A percentile compares a stretch with the other conserved stretches of the same genome.
Evolutionary conservation across 1,139 yeast species (phyloP).

Genomic region (Oligophagozyma castellii): DNA sequence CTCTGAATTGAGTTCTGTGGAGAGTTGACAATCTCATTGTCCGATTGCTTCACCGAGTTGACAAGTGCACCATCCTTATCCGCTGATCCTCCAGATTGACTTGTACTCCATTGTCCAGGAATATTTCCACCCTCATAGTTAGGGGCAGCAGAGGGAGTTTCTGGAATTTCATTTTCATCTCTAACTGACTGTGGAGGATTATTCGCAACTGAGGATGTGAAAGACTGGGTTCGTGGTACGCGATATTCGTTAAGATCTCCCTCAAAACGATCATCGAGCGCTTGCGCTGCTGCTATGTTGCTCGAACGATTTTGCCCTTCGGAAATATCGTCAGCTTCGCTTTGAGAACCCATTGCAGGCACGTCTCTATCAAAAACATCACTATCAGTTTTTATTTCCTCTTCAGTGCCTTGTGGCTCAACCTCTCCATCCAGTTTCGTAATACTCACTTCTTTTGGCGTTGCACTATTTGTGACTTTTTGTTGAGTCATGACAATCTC

Average conservation of each 20-base stretch:
- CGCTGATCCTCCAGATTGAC: conserved; percentile 1
- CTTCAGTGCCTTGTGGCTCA: conserved; percentile 9
- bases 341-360: conserved; percentile 23
- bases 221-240: conserved; percentile 52
- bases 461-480: conserved; percentile 10
- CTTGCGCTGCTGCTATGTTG: conserved; percentile 8
- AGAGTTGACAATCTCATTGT: neutral
- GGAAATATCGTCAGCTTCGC: conserved; percentile 26
- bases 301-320: conserved; percentile 17
- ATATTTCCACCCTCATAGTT: conserved; percentile 3
- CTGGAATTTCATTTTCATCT: conserved; percentile 23
- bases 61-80: conserved; percentile 2
- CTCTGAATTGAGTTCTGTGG: conserved; percentile 9
- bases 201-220: conserved; percentile 82
- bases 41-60: neutral
- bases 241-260: conserved; percentile 25
- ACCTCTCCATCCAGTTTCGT: conserved; percentile 7
- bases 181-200: conserved; percentile 74
- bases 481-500: conserved; percentile 23
- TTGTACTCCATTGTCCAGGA: conserved; percentile 13
- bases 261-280: conserved; percentile 20
- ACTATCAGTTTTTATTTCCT: conserved; percentile 18
- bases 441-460: conserved; percentile 15
- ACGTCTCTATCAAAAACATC: conserved; percentile 25
- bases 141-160: conserved; percentile 2